phyloP scores from a whole-genome alignment of 192 early-diverging fungal genomes.

The Coemansia sp. region DNA sequence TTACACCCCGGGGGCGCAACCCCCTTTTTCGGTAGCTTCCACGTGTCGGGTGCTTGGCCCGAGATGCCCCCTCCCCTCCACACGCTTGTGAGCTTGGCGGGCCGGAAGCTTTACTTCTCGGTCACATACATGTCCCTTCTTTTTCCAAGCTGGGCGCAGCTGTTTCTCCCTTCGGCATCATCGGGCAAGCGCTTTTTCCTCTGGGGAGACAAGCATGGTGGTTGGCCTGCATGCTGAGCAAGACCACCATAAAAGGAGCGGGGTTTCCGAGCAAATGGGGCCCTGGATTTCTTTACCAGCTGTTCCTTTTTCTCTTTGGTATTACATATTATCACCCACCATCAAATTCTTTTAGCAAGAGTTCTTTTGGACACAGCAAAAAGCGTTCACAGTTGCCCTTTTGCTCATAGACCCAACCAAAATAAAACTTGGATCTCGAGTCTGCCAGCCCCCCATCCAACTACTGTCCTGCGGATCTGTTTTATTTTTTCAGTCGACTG shows the following conservation, averaged over 20 bases:
- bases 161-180: no score
- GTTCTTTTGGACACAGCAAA: background rate
- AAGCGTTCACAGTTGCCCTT: slow-evolving; percentile 2
- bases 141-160: slow-evolving; percentile 2
- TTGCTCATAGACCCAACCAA: slow-evolving; percentile 12
- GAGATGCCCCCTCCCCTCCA: slow-evolving; percentile 5
- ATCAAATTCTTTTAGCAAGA: background rate
- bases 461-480: slow-evolving; percentile 4
- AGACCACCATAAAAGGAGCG: slow-evolving; percentile 2
- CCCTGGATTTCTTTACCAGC: background rate
- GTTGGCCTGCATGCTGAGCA: slow-evolving; percentile 1
- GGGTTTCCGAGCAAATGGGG: background rate
- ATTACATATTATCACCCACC: slow-evolving; percentile 4
- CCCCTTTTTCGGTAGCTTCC: background rate
- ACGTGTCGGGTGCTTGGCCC: slow-evolving; percentile 15
- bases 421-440: background rate
- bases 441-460: background rate
- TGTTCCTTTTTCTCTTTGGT: slow-evolving; percentile 1
- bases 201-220: background rate
- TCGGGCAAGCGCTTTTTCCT: background rate
- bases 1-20: background rate
- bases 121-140: background rate
- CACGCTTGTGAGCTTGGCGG: background rate
- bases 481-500: background rate
- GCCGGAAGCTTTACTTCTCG: slow-evolving; percentile 13